Evolutionary conservation across 345 rosid genomes (phyloP).

Genomic region (Gossypium bickii): DNA sequence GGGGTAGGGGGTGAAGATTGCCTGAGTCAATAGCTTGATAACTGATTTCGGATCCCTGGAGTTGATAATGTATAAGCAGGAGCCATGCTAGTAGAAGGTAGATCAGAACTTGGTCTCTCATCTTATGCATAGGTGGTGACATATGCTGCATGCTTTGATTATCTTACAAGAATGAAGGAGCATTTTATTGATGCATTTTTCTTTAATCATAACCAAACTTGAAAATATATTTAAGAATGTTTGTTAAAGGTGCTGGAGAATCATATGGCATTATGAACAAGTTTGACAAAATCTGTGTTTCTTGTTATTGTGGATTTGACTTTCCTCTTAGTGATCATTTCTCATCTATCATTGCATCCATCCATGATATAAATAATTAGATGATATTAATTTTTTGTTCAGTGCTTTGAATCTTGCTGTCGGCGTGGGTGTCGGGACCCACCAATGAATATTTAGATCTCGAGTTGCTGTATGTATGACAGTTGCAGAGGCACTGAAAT

Average conservation of each 20-base stretch:
- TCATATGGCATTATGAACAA: constrained; percentile 37
- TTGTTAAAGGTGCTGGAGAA: constrained; percentile 37
- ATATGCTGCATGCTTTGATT: constrained; percentile 23
- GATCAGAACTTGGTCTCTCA: constrained; percentile 31
- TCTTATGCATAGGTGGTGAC: constrained; percentile 20
- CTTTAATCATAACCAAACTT: constrained; percentile 38
- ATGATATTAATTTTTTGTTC: constrained; percentile 18
- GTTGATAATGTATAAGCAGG: constrained; percentile 31
- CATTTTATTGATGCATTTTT: constrained; percentile 18
- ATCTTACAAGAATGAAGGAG: constrained; percentile 21
- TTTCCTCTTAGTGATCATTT: constrained; percentile 39
- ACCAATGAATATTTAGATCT: constrained; percentile 12
- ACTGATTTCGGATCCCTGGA: constrained; percentile 15
- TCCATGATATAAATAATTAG: constrained; percentile 32
- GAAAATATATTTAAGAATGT: constrained; percentile 28
- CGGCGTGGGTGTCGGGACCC: constrained; percentile 27
- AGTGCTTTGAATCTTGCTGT: constrained; percentile 31
- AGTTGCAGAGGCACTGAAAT: not conserved
- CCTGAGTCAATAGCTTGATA: constrained; percentile 48
- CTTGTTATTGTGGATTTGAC: constrained; percentile 46
- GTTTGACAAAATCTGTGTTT: constrained; percentile 24
- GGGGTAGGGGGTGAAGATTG: constrained; percentile 16
- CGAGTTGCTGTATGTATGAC: constrained; percentile 1
- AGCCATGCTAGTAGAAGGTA: constrained; percentile 34
- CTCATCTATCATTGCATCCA: constrained; percentile 30